Evolutionary conservation across 2,329 filamentous ascomycete genomes (phyloP).

Genomic region (Pseudogymnoascus sp.): DNA sequence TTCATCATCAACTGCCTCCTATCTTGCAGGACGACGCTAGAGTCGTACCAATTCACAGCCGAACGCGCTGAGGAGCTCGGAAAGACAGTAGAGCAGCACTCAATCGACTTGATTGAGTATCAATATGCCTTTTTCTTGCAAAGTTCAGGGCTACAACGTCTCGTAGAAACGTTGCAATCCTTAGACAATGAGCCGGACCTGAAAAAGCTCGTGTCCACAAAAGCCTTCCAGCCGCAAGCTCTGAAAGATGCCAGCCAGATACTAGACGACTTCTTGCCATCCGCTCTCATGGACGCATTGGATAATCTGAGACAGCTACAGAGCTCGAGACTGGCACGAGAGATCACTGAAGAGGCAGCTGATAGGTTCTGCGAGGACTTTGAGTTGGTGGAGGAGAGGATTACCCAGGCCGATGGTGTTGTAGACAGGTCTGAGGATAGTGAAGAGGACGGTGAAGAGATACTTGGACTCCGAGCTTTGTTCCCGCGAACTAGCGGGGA

Average conservation of each 20-base stretch:
- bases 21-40: slow-evolving; percentile 49
- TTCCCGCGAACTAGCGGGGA: slow-evolving; percentile 31
- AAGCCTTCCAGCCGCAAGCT: slow-evolving; percentile 50
- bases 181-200: slow-evolving; percentile 24
- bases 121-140: slow-evolving; percentile 68
- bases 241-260: slow-evolving; percentile 65
- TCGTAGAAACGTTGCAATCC: slow-evolving; percentile 50
- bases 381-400: slow-evolving; percentile 57
- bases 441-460: slow-evolving; percentile 20
- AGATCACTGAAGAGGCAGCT: slow-evolving; percentile 76
- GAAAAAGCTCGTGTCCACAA: slow-evolving; percentile 48
- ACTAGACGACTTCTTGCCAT: slow-evolving; percentile 86
- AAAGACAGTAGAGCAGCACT: slow-evolving; percentile 47
- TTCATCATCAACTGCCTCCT: slow-evolving; percentile 68
- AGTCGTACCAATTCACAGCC: slow-evolving; percentile 57
- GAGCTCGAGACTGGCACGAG: slow-evolving; percentile 62
- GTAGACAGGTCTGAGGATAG: slow-evolving; percentile 18
- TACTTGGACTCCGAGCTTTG: slow-evolving; percentile 20
- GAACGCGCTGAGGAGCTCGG: slow-evolving; percentile 49
- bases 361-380: slow-evolving; percentile 82
- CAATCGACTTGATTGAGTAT: slow-evolving; percentile 52
- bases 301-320: slow-evolving; percentile 71
- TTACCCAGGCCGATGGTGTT: slow-evolving; percentile 51
- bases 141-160: slow-evolving; percentile 62
- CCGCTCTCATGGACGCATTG: slow-evolving; percentile 84